phyloP scores from a whole-genome alignment of 2,329 filamentous ascomycete species.

The Magnaporthiopsis poae region DNA sequence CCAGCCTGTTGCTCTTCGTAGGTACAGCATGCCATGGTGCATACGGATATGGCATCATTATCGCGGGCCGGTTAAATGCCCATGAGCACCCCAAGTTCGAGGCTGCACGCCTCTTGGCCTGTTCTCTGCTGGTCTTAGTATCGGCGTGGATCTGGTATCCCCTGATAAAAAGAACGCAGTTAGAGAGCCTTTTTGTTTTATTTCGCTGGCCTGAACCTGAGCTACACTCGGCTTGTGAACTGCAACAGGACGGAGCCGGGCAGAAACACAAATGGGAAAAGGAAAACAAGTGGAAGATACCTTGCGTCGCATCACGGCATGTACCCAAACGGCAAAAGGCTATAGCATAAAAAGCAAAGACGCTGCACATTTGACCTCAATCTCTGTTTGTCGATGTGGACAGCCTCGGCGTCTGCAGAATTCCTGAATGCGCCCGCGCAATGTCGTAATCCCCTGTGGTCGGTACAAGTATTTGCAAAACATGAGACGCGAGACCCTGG shows the following conservation, averaged over 20 bases:
- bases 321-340: neutral
- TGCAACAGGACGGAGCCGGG: neutral
- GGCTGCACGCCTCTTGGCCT: too few relatives aligned
- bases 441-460: neutral
- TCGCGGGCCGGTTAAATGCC: neutral
- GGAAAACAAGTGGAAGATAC: neutral
- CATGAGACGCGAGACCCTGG: slow-evolving; percentile 1
- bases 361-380: neutral
- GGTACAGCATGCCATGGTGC: too few relatives aligned
- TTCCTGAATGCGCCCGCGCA: neutral
- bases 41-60: neutral
- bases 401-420: neutral
- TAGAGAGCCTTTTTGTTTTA: neutral
- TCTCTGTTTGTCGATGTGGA: neutral
- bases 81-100: neutral
- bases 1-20: neutral
- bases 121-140: neutral
- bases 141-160: neutral
- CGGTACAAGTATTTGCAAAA: neutral
- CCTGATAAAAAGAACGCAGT: neutral
- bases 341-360: neutral
- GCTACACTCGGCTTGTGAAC: neutral
- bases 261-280: neutral
- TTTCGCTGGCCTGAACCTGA: neutral
- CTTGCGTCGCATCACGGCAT: neutral